These are phyloP conservation scores for Fusarium domesticum DNA, from an alignment of 2,329 filamentous ascomycete genomes.

Conservation along the genomic window DNA sequence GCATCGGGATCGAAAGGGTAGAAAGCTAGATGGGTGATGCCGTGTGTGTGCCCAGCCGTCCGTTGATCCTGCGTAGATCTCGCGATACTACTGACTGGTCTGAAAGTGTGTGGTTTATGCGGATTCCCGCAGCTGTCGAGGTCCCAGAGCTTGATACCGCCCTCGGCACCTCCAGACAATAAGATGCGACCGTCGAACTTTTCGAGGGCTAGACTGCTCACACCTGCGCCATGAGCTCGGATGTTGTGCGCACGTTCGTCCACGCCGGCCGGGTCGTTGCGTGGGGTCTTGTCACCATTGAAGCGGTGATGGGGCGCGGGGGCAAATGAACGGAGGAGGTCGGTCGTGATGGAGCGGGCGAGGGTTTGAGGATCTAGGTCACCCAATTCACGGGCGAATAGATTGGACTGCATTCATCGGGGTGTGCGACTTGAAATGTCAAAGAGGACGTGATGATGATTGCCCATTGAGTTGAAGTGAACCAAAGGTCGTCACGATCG, in stretches of 20 bases:
- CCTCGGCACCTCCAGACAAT: conserved; percentile 81
- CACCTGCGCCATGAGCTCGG: conserved; percentile 73
- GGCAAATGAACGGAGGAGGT: conserved; percentile 67
- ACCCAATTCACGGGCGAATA: conserved; percentile 74
- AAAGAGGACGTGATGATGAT: neutral
- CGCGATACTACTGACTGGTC: conserved; percentile 51
- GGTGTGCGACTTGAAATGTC: neutral
- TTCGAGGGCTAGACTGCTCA: conserved; percentile 77
- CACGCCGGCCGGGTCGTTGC: conserved; percentile 14
- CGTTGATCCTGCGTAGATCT: conserved; percentile 37
- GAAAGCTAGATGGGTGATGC: conserved; percentile 73
- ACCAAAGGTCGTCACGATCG: too few relatives aligned
- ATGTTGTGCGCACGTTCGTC: conserved; percentile 37
- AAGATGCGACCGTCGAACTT: conserved; percentile 74
- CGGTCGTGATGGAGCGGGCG: conserved; percentile 61
- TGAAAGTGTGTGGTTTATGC: conserved; percentile 47
- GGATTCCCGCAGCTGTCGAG: conserved; percentile 59
- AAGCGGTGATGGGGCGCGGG: conserved; percentile 67
- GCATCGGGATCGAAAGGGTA: conserved; percentile 74
- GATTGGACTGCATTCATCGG: conserved; percentile 66
- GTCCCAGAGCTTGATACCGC: conserved; percentile 83
- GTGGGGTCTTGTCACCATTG: conserved; percentile 47
- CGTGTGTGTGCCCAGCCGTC: conserved; percentile 56
- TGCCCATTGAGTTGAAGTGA: neutral
- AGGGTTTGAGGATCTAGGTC: conserved; percentile 61